These are phyloP conservation scores for Alternaria gaisen DNA, from an alignment of 2,329 filamentous ascomycete species.

Conservation along the genomic window DNA sequence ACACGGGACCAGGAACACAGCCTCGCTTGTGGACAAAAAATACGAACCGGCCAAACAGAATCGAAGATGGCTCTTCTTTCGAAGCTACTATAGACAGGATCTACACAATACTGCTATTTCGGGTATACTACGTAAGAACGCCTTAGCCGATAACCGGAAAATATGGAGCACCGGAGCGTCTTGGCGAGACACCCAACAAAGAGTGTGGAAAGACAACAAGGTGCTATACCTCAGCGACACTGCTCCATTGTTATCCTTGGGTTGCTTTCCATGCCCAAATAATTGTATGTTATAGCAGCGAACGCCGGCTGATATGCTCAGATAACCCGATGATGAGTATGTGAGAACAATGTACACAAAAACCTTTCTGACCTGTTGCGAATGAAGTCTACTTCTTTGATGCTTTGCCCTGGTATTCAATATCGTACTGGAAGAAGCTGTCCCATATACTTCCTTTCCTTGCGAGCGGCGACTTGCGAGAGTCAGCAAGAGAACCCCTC, in stretches of 20 bases:
- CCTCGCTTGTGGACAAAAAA: not conserved
- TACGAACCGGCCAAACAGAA: not conserved
- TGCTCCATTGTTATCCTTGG: not conserved
- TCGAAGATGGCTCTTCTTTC: not conserved
- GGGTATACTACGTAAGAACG: not conserved
- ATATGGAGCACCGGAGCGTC: not conserved
- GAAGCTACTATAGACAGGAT: not conserved
- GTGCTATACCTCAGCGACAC: not conserved
- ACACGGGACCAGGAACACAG: not conserved
- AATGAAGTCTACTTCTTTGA: conserved; percentile 34
- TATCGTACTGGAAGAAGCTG: conserved; percentile 51
- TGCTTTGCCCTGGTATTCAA: conserved; percentile 51
- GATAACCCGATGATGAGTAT: not conserved
- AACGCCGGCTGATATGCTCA: not conserved
- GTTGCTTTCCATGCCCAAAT: not conserved
- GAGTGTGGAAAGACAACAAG: not conserved
- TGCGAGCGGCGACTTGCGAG: conserved; percentile 12
- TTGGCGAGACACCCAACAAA: not conserved
- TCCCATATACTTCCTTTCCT: conserved; percentile 51
- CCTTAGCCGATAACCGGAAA: not conserved
- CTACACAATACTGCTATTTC: not conserved
- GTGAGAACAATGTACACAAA: not conserved
- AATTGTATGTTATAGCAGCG: not conserved
- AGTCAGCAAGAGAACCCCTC: conserved; percentile 10
- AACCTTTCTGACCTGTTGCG: not conserved